phyloP scores from a whole-genome alignment of 805 yeast species.

The Lachancea waltii region DNA sequence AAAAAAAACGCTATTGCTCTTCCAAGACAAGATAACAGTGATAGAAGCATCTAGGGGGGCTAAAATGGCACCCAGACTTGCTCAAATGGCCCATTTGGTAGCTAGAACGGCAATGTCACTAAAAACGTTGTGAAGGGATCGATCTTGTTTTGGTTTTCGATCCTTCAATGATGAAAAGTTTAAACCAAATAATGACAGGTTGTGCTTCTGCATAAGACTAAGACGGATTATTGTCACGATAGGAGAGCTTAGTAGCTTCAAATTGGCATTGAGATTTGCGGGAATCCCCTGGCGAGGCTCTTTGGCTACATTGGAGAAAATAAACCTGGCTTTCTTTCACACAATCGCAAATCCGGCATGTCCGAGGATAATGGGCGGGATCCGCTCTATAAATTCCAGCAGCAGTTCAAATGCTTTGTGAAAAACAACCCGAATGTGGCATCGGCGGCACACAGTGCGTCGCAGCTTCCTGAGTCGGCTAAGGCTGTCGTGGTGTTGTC shows the following conservation, averaged over 20 bases:
- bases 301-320: no score
- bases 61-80: no score
- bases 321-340: neutral
- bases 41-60: no score
- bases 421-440: constrained; percentile 33
- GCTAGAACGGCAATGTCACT: no score
- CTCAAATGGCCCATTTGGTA: no score
- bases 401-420: constrained; percentile 40
- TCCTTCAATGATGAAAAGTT: constrained; percentile 1
- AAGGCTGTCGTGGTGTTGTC: constrained; percentile 58
- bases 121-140: neutral
- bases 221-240: neutral
- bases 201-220: no score
- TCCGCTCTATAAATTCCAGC: constrained; percentile 36
- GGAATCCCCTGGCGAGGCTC: no score
- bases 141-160: constrained; percentile 1
- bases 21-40: no score
- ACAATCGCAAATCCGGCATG: neutral
- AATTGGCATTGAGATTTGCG: no score
- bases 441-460: constrained; percentile 31
- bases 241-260: no score
- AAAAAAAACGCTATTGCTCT: no score
- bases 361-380: constrained; percentile 17
- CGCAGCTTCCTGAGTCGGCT: constrained; percentile 35
- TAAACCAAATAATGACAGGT: neutral